A percentile compares a stretch with the other conserved stretches of the same genome.
phyloP scores from a whole-genome alignment of 345 rosid species.

The Stellera chamaejasme region DNA sequence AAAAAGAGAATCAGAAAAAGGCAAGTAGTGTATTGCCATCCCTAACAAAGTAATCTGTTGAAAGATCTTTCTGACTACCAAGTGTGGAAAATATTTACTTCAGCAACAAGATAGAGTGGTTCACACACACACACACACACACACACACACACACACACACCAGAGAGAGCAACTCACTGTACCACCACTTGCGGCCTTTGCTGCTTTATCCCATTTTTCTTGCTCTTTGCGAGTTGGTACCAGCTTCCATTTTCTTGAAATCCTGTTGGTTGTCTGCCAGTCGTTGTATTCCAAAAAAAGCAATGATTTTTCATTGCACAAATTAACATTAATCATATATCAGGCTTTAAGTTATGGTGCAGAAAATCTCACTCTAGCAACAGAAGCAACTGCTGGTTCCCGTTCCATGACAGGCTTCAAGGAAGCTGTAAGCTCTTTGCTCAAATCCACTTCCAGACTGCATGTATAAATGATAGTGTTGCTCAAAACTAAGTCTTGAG shows the following conservation, averaged over 20 bases:
- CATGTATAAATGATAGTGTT: not conserved
- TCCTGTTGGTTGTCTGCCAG: conserved; percentile 23
- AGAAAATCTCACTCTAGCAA: conserved; percentile 29
- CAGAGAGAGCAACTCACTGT: conserved; percentile 40
- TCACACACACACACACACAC: too few species aligned
- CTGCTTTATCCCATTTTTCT: conserved; percentile 89
- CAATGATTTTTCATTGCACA: not conserved
- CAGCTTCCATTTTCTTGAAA: conserved; percentile 46
- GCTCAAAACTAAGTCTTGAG: not conserved
- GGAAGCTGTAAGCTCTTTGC: conserved; percentile 58
- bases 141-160: not conserved
- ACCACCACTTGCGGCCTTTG: conserved; percentile 84
- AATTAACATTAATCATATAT: not conserved
- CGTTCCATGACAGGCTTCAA: conserved; percentile 25
- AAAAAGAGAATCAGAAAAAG: conserved; percentile 14
- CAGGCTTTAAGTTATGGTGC: not conserved
- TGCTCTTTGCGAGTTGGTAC: conserved; percentile 85
- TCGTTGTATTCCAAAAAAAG: conserved; percentile 5
- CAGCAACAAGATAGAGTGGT: too few species aligned
- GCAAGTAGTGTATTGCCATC: not conserved
- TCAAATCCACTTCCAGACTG: conserved; percentile 85
- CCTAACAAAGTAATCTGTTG: too few species aligned
- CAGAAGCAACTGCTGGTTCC: conserved; percentile 19
- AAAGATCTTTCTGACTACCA: too few species aligned
- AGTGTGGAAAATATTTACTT: too few species aligned